Base-by-base conservation (phyloP, 2,329 filamentous ascomycete species). In the Ophiocordyceps camponoti-saundersi region DNA sequence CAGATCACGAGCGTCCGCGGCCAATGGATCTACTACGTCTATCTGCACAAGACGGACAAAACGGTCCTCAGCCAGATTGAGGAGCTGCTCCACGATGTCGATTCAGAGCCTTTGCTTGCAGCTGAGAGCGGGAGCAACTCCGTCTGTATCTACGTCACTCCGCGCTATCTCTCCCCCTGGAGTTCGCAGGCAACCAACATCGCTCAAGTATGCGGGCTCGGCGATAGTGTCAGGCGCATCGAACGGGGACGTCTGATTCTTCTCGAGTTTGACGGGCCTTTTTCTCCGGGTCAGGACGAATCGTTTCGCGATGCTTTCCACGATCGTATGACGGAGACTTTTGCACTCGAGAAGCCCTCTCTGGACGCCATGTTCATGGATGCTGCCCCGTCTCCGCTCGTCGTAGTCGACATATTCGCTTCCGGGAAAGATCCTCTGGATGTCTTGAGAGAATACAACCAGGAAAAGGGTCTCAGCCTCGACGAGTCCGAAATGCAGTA, bases 181-280 rank as follows among this genome's bases (percentile, higher is more conserved):
- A 95, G 88, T 65, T 95, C 89, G 48, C 89, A 95, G 64, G 90
- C 89, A 26, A 95, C 90, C 44, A 90, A 80, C 61, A 95, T 96
- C 61, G 84, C 90, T 47, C 80, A 92, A 53, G 90, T 95, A 30
- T 96, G 90, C 61, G 89, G 85, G 23, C 70, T 96, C 49, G 77
- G 80, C 55, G 68, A 74, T 41, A 65, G 77, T 46, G 73, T 83
- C 29, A 75, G 81, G 59, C 81, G 90, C 48, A 85, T 96, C 54
- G 92, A 98, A 67, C 79, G 88, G 55, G 92, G 89, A 46, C 78
- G 92, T 56, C 75, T 83, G 55, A 73, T 96, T 51, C 81, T 80
- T 55, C 72, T 83, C 56, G 71, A 68, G 53, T 79, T 81, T 60
- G 75, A 77, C 44, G 67, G 66, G 43, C 47, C 55, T 41, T 55